Percentiles rank a stretch among this genome's conserved stretches.
Conservation (phyloP, 768 basidiomycete species). For the Boletellus ananas region DNA sequence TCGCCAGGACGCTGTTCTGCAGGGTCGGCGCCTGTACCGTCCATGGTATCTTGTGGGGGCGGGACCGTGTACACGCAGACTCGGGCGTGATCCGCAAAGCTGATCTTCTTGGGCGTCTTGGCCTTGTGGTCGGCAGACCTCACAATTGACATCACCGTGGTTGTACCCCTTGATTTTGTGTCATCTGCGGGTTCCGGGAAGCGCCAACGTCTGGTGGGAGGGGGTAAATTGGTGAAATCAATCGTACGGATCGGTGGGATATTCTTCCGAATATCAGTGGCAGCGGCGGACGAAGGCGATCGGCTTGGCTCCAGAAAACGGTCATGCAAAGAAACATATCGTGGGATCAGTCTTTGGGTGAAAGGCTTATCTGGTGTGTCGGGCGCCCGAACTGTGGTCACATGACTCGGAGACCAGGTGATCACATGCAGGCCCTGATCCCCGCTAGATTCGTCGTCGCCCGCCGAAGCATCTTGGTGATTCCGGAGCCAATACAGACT, state of each 20-base stretch:
- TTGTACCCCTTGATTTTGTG: not conserved
- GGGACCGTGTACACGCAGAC: conserved; percentile 18
- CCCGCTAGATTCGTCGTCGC: not conserved
- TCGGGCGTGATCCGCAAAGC: conserved; percentile 21
- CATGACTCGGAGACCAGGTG: not conserved
- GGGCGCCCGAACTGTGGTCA: not conserved
- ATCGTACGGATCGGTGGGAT: conserved; percentile 17
- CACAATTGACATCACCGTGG: conserved; percentile 5
- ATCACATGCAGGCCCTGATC: not conserved
- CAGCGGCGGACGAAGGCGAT: not conserved
- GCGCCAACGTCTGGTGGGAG: conserved; percentile 9
- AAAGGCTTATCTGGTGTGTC: conserved; percentile 11
- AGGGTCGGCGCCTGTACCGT: not conserved
- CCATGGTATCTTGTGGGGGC: conserved; percentile 2
- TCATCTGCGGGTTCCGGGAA: not conserved
- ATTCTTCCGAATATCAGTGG: not conserved
- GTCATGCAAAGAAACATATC: not conserved
- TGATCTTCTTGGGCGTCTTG: conserved; percentile 26
- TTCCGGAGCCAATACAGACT: conserved; percentile 2
- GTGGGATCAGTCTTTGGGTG: not conserved
- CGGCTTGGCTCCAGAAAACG: not conserved
- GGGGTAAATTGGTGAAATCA: conserved; percentile 26
- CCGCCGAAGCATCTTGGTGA: not conserved
- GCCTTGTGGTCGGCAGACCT: conserved; percentile 6
- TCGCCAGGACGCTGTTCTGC: not conserved